Evolutionary conservation across 2,329 filamentous ascomycete genomes (phyloP), one percentile per base, ranked within the genome.

Genomic region (Sclerotinia glacialis): DNA sequence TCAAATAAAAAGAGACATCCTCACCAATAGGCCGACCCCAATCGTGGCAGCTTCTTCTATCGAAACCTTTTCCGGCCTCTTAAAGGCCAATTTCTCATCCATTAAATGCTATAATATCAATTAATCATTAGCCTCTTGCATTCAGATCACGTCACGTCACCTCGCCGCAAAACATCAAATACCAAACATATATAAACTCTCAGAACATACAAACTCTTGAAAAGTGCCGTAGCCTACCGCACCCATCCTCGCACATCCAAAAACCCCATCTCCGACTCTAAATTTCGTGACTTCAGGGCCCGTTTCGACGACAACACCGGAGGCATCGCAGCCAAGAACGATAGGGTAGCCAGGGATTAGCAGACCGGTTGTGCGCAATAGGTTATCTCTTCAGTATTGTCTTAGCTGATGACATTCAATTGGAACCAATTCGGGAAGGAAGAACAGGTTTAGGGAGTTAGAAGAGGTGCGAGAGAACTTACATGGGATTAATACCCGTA

Each of bases 401-500:
- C 5, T 28, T 26, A 26, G 37, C 21, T 31, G 21, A 18, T 31
- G 5, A 14, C 18, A 21, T 44, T 31, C 7, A 12, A 58, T 66
- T 6, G 5, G 12, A 12, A 1, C 16, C 14, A 14, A 8, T 12
- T 46, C 4, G 16, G 21, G 50, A 14, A 26, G 21, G 3, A n/a
- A 14, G 4, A 11, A 6, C 4, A 28, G 14, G 4, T 12, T 44
- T 9, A 5, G 9, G 16, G 23, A 16, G 23, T 16, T 18, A 18
- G 3, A 31, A 28, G 40, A 59, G 23, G 21, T 21, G 9, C 11
- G 12, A 46, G 54, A 44, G 31, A 2, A 73, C 77, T 44, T 76
- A 80, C 78, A 79, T 73, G 0, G 77, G 76, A 64, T 79, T 79
- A 47, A 80, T 73, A 1, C 72, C 77, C 0, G 78, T 73, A 21